Evolutionary conservation across 192 early-diverging fungal genomes (phyloP).

Genomic region (Coemansia sp.): DNA sequence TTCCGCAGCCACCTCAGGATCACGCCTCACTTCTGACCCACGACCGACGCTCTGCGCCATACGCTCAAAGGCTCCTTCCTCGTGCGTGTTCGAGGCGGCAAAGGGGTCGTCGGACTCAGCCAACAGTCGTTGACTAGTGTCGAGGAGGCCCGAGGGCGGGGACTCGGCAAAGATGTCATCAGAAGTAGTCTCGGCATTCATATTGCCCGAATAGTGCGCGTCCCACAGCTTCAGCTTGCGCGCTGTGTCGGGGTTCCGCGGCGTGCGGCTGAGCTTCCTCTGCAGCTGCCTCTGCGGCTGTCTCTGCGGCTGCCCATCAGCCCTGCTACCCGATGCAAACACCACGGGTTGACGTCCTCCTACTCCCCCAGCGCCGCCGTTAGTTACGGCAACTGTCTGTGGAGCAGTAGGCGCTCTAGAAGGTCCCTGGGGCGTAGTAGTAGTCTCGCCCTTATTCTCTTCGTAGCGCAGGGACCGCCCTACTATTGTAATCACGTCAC

Average conservation of each 20-base stretch:
- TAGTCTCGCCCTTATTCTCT: not conserved
- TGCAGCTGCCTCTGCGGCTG: constrained; percentile 5
- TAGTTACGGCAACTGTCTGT: not conserved
- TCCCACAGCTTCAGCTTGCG: constrained; percentile 44
- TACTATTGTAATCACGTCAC: constrained; percentile 46
- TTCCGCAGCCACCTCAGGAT: constrained; percentile 3
- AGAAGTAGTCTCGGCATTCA: not conserved
- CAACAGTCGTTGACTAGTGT: not conserved
- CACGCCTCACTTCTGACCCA: not conserved
- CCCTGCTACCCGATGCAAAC: not conserved
- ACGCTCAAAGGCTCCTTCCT: not conserved
- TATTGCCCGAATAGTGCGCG: constrained; percentile 27
- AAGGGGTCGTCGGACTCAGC: constrained; percentile 2
- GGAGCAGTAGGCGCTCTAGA: not conserved
- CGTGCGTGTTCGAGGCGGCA: not conserved
- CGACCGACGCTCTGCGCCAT: constrained; percentile 7
- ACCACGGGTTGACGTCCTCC: not conserved
- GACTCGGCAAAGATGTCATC: constrained; percentile 28
- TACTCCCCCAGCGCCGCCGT: not conserved
- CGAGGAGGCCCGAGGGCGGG: constrained; percentile 21
- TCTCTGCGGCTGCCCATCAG: not conserved
- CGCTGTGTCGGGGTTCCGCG: constrained; percentile 22
- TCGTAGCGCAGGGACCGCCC: constrained; percentile 52
- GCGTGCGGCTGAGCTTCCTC: constrained; percentile 1
- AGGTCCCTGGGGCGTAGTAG: not conserved